Percentiles rank a stretch among this genome's conserved stretches.
phyloP scores from a whole-genome alignment of 2,329 filamentous ascomycete species.

The Pseudopyricularia cyperi region DNA sequence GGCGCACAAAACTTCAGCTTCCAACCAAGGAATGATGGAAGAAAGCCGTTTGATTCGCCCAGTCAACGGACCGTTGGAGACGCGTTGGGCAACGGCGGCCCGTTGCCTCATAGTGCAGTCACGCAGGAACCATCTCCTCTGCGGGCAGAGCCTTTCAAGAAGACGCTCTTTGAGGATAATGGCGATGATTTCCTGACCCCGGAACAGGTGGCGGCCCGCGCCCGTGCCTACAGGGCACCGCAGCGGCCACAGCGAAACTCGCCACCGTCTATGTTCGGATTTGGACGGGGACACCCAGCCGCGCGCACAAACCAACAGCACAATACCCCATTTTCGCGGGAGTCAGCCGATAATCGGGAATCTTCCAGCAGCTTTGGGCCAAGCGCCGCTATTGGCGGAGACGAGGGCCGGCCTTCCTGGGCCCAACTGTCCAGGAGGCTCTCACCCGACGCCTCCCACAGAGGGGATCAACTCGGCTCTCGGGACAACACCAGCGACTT shows the following conservation, averaged over 20 bases:
- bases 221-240: neutral
- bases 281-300: too few species aligned
- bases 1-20: neutral
- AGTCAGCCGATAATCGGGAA: neutral
- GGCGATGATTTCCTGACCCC: neutral
- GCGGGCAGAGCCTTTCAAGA: neutral
- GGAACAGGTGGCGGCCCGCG: neutral
- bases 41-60: neutral
- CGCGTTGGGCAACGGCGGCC: neutral
- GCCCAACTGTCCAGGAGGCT: neutral
- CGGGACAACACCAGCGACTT: neutral
- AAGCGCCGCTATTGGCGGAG: neutral
- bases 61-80: neutral
- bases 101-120: neutral
- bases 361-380: neutral
- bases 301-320: neutral
- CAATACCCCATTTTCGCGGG: neutral
- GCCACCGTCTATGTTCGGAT: neutral
- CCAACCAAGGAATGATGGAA: neutral
- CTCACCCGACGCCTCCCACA: neutral
- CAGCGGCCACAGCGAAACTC: neutral
- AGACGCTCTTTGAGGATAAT: neutral
- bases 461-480: neutral
- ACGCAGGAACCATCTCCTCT: neutral
- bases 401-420: neutral